These are phyloP conservation scores for Setomelanomma holmii DNA, from an alignment of 2,329 filamentous ascomycete genomes.

Conservation along the genomic window DNA sequence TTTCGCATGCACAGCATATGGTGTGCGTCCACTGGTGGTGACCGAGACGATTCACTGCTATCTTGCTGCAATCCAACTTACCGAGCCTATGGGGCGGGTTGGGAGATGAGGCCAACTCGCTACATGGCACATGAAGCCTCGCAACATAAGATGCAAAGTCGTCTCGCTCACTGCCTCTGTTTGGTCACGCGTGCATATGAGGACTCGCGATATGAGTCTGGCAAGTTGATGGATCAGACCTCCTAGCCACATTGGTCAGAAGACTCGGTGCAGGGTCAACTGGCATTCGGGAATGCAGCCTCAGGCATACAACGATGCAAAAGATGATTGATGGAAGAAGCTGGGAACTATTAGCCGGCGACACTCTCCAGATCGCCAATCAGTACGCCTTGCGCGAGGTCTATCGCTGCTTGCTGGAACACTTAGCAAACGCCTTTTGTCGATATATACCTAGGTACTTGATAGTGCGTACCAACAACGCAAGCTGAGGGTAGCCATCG, in stretches of 20 bases:
- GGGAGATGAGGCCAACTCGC: not conserved
- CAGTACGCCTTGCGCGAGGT: conserved; percentile 43
- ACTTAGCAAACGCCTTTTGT: conserved; percentile 68
- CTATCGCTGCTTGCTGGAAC: conserved; percentile 42
- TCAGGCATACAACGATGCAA: conserved; percentile 32
- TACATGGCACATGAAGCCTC: not conserved
- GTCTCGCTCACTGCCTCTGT: not conserved
- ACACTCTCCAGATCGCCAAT: conserved; percentile 39
- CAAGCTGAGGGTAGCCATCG: conserved; percentile 57
- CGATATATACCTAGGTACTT: conserved; percentile 67
- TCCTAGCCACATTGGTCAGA: conserved; percentile 12
- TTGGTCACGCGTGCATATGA: not conserved
- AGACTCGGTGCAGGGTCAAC: conserved; percentile 21
- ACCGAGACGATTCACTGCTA: not conserved
- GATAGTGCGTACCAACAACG: conserved; percentile 65
- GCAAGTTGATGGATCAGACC: conserved; percentile 19
- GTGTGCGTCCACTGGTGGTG: not conserved
- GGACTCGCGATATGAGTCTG: conserved; percentile 6
- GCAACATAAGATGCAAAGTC: not conserved
- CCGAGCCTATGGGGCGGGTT: not conserved
- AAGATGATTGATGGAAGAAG: conserved; percentile 33
- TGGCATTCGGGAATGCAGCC: conserved; percentile 26
- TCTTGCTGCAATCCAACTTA: not conserved
- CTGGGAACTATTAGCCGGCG: conserved; percentile 40
- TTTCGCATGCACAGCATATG: not conserved